A percentile compares a stretch with the other conserved stretches of the same genome.
These are phyloP conservation scores for Dipodascus albidus DNA, from an alignment of 805 yeast genomes.

Conservation along the genomic window DNA sequence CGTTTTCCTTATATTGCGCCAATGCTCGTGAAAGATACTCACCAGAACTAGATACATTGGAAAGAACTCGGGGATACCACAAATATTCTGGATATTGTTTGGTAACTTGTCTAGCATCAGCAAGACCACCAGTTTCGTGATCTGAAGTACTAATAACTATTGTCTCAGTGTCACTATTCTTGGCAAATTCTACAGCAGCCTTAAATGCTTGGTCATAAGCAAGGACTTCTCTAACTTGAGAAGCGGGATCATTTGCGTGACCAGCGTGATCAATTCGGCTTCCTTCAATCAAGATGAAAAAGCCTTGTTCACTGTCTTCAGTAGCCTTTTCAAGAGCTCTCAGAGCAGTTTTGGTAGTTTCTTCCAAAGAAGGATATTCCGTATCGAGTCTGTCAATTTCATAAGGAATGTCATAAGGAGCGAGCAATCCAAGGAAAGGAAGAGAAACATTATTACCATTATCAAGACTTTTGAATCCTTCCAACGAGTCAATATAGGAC, in stretches of 20 bases:
- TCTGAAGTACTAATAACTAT: conserved; percentile 75
- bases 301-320: conserved; percentile 65
- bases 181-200: conserved; percentile 62
- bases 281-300: conserved; percentile 80
- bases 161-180: conserved; percentile 61
- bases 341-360: conserved; percentile 66
- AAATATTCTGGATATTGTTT: conserved; percentile 68
- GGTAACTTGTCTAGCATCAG: conserved; percentile 70
- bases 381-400: conserved; percentile 61
- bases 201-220: conserved; percentile 77
- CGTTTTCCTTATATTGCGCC: conserved; percentile 22
- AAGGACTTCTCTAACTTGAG: conserved; percentile 82
- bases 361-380: conserved; percentile 66
- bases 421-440: conserved; percentile 70
- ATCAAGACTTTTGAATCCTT: conserved; percentile 44
- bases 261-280: conserved; percentile 95
- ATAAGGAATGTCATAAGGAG: conserved; percentile 70
- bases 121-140: conserved; percentile 93
- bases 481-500: conserved; percentile 49
- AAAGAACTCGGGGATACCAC: conserved; percentile 75
- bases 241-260: conserved; percentile 87
- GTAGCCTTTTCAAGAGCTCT: conserved; percentile 57
- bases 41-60: conserved; percentile 64
- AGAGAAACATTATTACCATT: conserved; percentile 53
- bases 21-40: conserved; percentile 50